Evolutionary conservation across 352 stramenopile species (phyloP).

Genomic region (Pythium brachiatum): DNA sequence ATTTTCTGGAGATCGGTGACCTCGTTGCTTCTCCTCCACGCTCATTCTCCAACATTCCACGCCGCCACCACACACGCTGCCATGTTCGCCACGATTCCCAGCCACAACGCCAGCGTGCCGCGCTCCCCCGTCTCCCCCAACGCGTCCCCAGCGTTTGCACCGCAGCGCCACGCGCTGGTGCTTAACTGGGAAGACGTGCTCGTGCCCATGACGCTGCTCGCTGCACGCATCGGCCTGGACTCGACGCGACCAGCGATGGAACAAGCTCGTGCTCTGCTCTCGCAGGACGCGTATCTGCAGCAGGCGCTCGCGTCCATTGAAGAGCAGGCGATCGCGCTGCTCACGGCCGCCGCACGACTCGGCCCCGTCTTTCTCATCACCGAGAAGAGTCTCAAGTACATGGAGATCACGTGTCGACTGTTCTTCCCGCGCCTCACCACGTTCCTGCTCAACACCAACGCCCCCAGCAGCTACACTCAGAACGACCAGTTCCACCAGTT

Average conservation of each 20-base stretch:
- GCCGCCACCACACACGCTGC: background rate
- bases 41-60: slow-evolving; percentile 13
- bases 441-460: slow-evolving; percentile 36
- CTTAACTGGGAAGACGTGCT: slow-evolving; percentile 64
- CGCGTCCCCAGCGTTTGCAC: slow-evolving; percentile 1
- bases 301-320: slow-evolving; percentile 50
- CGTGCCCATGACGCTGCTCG: slow-evolving; percentile 42
- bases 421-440: slow-evolving; percentile 53
- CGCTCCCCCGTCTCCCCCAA: background rate
- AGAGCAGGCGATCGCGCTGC: slow-evolving; percentile 47
- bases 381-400: slow-evolving; percentile 43
- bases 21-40: no score
- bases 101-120: slow-evolving; percentile 9
- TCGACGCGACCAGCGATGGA: slow-evolving; percentile 33
- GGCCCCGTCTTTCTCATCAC: slow-evolving; percentile 57
- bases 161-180: slow-evolving; percentile 33
- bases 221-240: slow-evolving; percentile 38
- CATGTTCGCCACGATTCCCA: slow-evolving; percentile 24
- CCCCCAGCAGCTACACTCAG: slow-evolving; percentile 24
- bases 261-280: slow-evolving; percentile 27
- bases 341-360: slow-evolving; percentile 32
- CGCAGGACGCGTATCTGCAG: slow-evolving; percentile 46
- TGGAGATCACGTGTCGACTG: slow-evolving; percentile 37
- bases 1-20: no score
- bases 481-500: slow-evolving; percentile 14